These are phyloP conservation scores for Eutrema salsugineum DNA, from an alignment of 441 rosid species.

Conservation along the genomic window DNA sequence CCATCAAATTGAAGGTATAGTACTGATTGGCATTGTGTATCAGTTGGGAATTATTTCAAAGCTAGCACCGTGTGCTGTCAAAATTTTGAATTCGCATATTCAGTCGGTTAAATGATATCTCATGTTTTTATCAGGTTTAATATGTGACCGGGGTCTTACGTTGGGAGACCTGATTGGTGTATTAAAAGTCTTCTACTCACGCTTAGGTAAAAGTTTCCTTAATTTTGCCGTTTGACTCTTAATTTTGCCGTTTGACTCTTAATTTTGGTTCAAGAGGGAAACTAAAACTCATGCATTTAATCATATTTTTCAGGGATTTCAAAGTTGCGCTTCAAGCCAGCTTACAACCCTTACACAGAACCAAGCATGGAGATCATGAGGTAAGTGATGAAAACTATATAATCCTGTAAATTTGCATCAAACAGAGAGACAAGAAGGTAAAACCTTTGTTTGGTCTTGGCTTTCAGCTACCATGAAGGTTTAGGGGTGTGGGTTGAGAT, in stretches of 20 bases:
- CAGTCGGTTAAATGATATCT: background rate
- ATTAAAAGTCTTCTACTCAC: constrained; percentile 73
- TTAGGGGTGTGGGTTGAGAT: constrained; percentile 88
- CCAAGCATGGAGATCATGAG: constrained; percentile 99
- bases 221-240: background rate
- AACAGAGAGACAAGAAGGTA: background rate
- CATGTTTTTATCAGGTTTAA: constrained; percentile 60
- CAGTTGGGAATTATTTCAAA: background rate
- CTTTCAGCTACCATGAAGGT: constrained; percentile 80
- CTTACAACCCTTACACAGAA: constrained; percentile 96
- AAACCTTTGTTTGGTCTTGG: background rate
- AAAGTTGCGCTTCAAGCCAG: constrained; percentile 84
- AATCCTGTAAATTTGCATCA: background rate
- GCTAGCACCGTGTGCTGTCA: background rate
- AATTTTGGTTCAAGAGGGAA: background rate
- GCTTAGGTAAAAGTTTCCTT: constrained; percentile 55
- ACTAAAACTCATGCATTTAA: background rate
- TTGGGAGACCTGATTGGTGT: constrained; percentile 89
- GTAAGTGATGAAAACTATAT: constrained; percentile 31
- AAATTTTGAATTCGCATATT: too few relatives aligned
- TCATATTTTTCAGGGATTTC: constrained; percentile 64
- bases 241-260: background rate
- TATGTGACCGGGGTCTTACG: constrained; percentile 90
- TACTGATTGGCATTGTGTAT: background rate
- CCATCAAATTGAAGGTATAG: constrained; percentile 93